A percentile compares a stretch with the other conserved stretches of the same genome.
Evolutionary conservation across 768 basidiomycete genomes (phyloP).

Genomic region (Calocybe indica): DNA sequence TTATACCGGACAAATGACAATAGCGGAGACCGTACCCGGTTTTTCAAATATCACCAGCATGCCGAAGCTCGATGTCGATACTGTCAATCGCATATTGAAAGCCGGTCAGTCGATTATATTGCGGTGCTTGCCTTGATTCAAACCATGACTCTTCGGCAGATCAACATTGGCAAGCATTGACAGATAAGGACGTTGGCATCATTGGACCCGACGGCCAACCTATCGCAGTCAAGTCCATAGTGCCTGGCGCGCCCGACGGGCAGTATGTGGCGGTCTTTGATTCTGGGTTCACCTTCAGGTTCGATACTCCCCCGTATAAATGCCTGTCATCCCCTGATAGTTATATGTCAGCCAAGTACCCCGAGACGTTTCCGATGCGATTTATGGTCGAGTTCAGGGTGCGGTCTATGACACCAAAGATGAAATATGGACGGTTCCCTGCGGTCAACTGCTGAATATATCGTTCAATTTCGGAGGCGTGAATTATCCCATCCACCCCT

Average conservation of each 20-base stretch:
- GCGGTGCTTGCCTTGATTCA: not conserved
- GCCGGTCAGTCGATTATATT: conserved; percentile 23
- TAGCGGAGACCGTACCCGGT: conserved; percentile 57
- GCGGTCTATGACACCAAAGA: conserved; percentile 54
- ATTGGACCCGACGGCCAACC: conserved; percentile 72
- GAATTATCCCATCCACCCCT: conserved; percentile 67
- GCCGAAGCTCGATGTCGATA: conserved; percentile 63
- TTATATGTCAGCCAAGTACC: conserved; percentile 55
- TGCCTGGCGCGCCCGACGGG: conserved; percentile 57
- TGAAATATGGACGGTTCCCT: conserved; percentile 70
- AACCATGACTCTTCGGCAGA: conserved; percentile 26
- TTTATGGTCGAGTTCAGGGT: conserved; percentile 73
- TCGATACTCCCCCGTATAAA: not conserved
- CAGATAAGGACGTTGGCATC: conserved; percentile 59
- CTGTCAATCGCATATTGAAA: conserved; percentile 51
- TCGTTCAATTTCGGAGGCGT: conserved; percentile 67
- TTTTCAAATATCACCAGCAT: conserved; percentile 55
- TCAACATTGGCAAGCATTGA: conserved; percentile 78
- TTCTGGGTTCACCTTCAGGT: conserved; percentile 57
- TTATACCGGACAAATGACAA: conserved; percentile 60
- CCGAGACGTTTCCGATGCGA: conserved; percentile 68
- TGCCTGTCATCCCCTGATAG: not conserved
- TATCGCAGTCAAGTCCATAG: conserved; percentile 58
- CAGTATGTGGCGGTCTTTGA: conserved; percentile 71
- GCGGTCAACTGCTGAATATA: conserved; percentile 65